Percentiles rank a stretch among this genome's conserved stretches.
These are phyloP conservation scores for Pythium sukuiense DNA, from an alignment of 352 stramenopile species.

Conservation along the genomic window DNA sequence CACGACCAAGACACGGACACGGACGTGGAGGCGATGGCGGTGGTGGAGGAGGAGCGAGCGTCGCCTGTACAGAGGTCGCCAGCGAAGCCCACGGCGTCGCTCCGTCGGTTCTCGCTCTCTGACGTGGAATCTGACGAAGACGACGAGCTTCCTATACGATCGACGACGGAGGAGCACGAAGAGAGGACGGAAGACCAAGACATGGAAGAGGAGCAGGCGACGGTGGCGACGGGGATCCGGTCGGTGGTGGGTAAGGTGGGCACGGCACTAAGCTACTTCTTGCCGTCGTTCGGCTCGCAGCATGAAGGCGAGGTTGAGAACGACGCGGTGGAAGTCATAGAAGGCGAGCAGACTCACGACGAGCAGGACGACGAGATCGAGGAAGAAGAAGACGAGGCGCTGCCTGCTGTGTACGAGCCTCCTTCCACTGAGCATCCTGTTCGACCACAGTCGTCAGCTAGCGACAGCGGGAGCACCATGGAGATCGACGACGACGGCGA, in stretches of 20 bases:
- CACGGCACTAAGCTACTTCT: background rate
- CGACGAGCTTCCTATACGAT: constrained; percentile 46
- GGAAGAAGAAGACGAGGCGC: constrained; percentile 10
- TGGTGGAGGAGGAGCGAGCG: constrained; percentile 2
- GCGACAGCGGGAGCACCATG: background rate
- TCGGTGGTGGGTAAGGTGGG: background rate
- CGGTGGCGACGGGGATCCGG: background rate
- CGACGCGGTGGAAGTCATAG: constrained; percentile 13
- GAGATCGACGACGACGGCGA: constrained; percentile 3
- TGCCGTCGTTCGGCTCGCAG: constrained; percentile 1
- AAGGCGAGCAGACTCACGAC: background rate
- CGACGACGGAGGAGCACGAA: background rate
- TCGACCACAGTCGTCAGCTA: background rate
- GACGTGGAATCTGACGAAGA: constrained; percentile 59
- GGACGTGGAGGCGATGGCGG: constrained; percentile 32
- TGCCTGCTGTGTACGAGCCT: constrained; percentile 6
- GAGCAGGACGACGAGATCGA: constrained; percentile 15
- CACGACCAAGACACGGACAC: constrained; percentile 42
- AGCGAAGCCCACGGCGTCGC: constrained; percentile 39
- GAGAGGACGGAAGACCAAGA: background rate
- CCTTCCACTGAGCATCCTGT: background rate
- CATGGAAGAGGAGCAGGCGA: background rate
- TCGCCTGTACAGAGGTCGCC: constrained; percentile 42
- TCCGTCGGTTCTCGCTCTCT: too few relatives aligned
- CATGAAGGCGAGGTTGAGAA: background rate